Evolutionary conservation across 2,329 filamentous ascomycete species (phyloP).

Genomic region (Nannizziopsis arthrosporioides): DNA sequence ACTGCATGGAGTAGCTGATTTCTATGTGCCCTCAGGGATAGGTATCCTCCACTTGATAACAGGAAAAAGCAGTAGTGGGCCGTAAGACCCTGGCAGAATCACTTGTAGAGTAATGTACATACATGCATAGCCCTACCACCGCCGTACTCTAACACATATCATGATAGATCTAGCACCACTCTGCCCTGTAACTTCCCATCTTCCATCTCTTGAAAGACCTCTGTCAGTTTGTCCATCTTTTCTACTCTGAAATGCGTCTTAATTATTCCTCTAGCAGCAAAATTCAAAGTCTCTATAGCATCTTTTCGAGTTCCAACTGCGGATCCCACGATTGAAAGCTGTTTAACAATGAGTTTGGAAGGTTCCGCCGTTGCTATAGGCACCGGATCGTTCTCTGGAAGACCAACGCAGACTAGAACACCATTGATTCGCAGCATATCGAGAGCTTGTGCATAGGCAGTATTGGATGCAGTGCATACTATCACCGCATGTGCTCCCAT

Average conservation of each 20-base stretch:
- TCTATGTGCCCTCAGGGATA: too few species aligned
- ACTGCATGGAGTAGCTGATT: too few species aligned
- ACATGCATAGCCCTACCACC: too few species aligned
- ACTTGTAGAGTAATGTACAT: too few species aligned
- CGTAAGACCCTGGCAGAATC: too few species aligned
- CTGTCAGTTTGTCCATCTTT: conserved; percentile 38
- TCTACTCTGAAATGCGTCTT: conserved; percentile 36
- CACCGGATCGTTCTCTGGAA: conserved; percentile 37
- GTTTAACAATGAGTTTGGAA: conserved; percentile 30
- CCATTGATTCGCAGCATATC: conserved; percentile 40
- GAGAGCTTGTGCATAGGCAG: conserved; percentile 40
- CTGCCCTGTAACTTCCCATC: conserved; percentile 36
- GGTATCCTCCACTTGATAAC: too few species aligned
- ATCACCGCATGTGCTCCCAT: conserved; percentile 52
- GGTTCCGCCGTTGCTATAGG: conserved; percentile 39
- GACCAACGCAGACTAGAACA: conserved; percentile 42
- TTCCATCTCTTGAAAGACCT: conserved; percentile 37
- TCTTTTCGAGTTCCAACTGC: conserved; percentile 42
- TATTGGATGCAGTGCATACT: conserved; percentile 43
- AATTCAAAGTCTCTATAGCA: conserved; percentile 39
- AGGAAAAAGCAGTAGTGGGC: too few species aligned
- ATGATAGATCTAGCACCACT: conserved; percentile 37
- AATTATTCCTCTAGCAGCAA: conserved; percentile 39
- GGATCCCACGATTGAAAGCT: conserved; percentile 40
- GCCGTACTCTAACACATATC: background rate